A percentile compares a stretch with the other conserved stretches of the same genome.
These are phyloP conservation scores for Yamadazyma spencermartinsiae DNA, from an alignment of 1,139 yeast genomes.

Conservation along the genomic window DNA sequence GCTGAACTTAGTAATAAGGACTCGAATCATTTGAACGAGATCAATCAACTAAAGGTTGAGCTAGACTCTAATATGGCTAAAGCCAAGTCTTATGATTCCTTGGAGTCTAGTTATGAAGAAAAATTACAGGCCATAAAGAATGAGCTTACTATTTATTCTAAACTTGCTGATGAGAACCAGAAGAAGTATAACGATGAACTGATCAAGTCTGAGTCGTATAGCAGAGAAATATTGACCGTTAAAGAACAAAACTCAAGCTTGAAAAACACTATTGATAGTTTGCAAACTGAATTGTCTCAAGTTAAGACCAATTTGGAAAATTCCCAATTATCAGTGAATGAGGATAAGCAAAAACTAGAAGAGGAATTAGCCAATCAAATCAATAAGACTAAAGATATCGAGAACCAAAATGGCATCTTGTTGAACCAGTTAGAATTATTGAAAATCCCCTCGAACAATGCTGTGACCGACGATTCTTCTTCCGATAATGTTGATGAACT, in stretches of 20 bases:
- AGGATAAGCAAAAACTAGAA: constrained; percentile 38
- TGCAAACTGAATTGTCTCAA: constrained; percentile 26
- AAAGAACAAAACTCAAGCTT: constrained; percentile 44
- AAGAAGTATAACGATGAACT: constrained; percentile 59
- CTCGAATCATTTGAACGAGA: constrained; percentile 17
- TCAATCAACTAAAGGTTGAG: constrained; percentile 25
- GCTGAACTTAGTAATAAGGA: constrained; percentile 19
- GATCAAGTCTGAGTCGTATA: constrained; percentile 56
- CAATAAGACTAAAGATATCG: constrained; percentile 53
- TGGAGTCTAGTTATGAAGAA: constrained; percentile 36
- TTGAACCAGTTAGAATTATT: constrained; percentile 67
- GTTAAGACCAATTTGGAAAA: constrained; percentile 20
- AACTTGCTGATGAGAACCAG: constrained; percentile 50
- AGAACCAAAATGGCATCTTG: constrained; percentile 65
- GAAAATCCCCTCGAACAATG: constrained; percentile 14
- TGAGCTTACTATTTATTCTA: constrained; percentile 55
- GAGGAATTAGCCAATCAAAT: constrained; percentile 53
- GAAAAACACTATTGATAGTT: constrained; percentile 32
- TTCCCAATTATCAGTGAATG: constrained; percentile 27
- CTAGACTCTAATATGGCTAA: constrained; percentile 21
- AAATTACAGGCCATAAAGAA: constrained; percentile 28
- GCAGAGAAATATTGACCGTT: constrained; percentile 42
- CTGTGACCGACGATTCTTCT: constrained; percentile 11
- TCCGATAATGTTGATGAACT: constrained; percentile 26
- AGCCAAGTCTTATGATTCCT: constrained; percentile 36